These are phyloP conservation scores for Pseudocercospora fuligena DNA, from an alignment of 2,329 filamentous ascomycete genomes.

Conservation along the genomic window DNA sequence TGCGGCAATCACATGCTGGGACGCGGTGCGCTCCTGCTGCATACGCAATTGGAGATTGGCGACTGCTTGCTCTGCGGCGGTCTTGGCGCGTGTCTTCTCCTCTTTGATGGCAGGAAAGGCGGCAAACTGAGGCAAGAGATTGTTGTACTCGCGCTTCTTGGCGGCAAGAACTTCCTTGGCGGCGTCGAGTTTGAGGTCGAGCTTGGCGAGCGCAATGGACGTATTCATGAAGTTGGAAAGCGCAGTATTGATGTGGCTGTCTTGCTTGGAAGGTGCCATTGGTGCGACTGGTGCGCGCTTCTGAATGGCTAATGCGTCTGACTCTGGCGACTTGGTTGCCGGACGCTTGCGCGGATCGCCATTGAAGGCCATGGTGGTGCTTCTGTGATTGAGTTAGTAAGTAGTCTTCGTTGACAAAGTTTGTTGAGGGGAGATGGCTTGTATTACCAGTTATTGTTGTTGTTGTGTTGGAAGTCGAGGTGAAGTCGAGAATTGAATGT, in stretches of 20 bases:
- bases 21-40: not conserved
- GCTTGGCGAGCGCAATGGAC: not conserved
- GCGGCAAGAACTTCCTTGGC: conserved; percentile 4
- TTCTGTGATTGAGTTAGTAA: not conserved
- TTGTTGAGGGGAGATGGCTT: not conserved
- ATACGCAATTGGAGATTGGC: conserved; percentile 5
- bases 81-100: conserved; percentile 15
- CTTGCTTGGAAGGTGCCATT: conserved; percentile 1
- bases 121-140: conserved; percentile 5
- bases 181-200: not conserved
- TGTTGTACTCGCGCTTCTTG: conserved; percentile 9
- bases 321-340: not conserved
- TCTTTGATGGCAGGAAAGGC: conserved; percentile 21
- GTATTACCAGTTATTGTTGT: not conserved
- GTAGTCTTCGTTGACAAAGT: not conserved
- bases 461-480: not conserved
- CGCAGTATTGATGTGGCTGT: not conserved
- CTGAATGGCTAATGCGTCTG: not conserved
- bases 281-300: not conserved
- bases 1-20: not conserved
- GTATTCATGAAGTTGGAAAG: not conserved
- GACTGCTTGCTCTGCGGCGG: conserved; percentile 6
- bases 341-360: conserved; percentile 6
- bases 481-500: not conserved
- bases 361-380: not conserved